phyloP scores from a whole-genome alignment of 2,329 filamentous ascomycete genomes.

The Samsoniella hepiali region DNA sequence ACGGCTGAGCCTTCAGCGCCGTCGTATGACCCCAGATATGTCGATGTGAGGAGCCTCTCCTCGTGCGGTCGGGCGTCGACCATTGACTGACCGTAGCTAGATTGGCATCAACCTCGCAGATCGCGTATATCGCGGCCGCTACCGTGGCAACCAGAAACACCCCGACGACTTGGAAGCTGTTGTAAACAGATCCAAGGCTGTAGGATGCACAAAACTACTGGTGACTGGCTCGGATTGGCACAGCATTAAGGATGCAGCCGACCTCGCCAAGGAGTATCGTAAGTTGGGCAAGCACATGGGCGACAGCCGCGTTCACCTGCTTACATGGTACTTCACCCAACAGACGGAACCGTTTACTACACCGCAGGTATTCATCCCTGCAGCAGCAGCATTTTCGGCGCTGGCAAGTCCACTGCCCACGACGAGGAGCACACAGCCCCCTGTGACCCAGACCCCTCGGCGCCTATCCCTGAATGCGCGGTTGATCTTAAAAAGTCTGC shows the following conservation, averaged over 20 bases:
- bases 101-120: conserved; percentile 97
- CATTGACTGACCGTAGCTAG: conserved; percentile 35
- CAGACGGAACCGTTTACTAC: conserved; percentile 78
- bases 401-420: conserved; percentile 41
- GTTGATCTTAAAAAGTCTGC: conserved; percentile 43
- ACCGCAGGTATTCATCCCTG: conserved; percentile 96
- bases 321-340: conserved; percentile 13
- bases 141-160: conserved; percentile 75
- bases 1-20: neutral
- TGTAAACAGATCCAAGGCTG: conserved; percentile 70
- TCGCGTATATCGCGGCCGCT: conserved; percentile 79
- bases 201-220: conserved; percentile 86
- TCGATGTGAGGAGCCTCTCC: conserved; percentile 51
- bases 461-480: conserved; percentile 48
- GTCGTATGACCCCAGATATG: conserved; percentile 47
- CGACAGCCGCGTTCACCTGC: conserved; percentile 1
- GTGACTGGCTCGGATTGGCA: conserved; percentile 85
- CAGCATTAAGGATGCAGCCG: conserved; percentile 71
- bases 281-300: conserved; percentile 32
- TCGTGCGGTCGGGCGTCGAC: neutral
- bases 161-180: conserved; percentile 72
- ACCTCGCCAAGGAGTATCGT: conserved; percentile 73
- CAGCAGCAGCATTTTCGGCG: conserved; percentile 68
- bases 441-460: conserved; percentile 51
- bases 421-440: conserved; percentile 44